These are phyloP conservation scores for Russula sp. DNA, from an alignment of 768 basidiomycete genomes.

Conservation along the genomic window DNA sequence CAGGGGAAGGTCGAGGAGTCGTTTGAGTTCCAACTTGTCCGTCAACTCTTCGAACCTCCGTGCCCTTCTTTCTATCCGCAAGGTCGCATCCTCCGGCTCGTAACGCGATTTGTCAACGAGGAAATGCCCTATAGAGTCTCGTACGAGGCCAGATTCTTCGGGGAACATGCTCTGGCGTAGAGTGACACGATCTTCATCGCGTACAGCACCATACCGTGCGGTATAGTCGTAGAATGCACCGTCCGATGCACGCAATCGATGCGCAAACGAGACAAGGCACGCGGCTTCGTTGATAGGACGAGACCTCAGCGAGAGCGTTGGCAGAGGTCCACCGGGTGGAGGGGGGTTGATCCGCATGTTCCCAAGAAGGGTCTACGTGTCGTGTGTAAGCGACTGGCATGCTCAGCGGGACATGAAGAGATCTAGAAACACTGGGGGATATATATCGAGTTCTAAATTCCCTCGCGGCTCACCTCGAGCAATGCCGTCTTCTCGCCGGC, in stretches of 20 bases:
- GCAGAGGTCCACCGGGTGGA: slow-evolving; percentile 72
- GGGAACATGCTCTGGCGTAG: slow-evolving; percentile 62
- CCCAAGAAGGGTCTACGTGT: slow-evolving; percentile 59
- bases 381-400: slow-evolving; percentile 1
- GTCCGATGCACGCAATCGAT: slow-evolving; percentile 52
- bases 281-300: slow-evolving; percentile 46
- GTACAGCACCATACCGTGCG: slow-evolving; percentile 84
- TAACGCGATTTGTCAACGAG: slow-evolving; percentile 2
- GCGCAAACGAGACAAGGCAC: slow-evolving; percentile 64
- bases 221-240: slow-evolving; percentile 91
- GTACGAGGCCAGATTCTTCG: slow-evolving; percentile 32
- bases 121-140: slow-evolving; percentile 16
- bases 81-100: slow-evolving; percentile 28
- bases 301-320: slow-evolving; percentile 50
- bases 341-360: slow-evolving; percentile 67
- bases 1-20: slow-evolving; percentile 76
- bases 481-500: slow-evolving; percentile 59
- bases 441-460: neutral
- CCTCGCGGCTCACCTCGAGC: slow-evolving; percentile 53
- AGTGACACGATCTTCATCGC: slow-evolving; percentile 80
- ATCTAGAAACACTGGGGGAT: neutral
- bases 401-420: neutral
- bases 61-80: slow-evolving; percentile 31
- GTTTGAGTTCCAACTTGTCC: slow-evolving; percentile 51
- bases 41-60: slow-evolving; percentile 53